Evolutionary conservation across 1,284 basidiomycete species (phyloP).

Genomic region (Singerocomus inundabilis): DNA sequence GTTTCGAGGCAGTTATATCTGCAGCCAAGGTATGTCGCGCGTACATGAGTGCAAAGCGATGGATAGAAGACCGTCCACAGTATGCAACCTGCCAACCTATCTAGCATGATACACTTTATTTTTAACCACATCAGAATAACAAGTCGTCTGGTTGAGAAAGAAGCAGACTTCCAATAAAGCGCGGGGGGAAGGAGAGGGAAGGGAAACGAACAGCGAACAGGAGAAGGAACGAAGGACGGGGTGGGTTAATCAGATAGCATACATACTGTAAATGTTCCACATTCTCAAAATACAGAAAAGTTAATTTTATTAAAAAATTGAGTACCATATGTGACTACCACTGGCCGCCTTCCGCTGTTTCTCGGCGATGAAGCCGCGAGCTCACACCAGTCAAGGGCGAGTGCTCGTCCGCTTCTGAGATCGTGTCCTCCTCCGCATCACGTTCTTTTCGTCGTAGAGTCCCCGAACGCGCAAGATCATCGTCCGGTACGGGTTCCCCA

Average conservation of each 20-base stretch:
- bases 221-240: background rate
- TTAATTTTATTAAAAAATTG: constrained; percentile 15
- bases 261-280: constrained; percentile 34
- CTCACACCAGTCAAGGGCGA: constrained; percentile 2
- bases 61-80: no score
- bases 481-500: constrained; percentile 41
- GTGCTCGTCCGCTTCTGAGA: constrained; percentile 30
- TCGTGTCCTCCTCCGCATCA: constrained; percentile 43
- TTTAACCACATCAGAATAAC: background rate
- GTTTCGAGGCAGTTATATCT: constrained; percentile 32
- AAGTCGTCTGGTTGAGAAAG: constrained; percentile 15
- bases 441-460: constrained; percentile 51
- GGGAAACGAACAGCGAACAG: background rate
- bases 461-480: constrained; percentile 38
- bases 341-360: constrained; percentile 41
- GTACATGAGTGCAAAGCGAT: no score
- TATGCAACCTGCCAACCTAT: constrained; percentile 4
- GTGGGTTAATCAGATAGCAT: constrained; percentile 30
- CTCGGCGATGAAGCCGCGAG: constrained; percentile 43
- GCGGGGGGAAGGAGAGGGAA: background rate
- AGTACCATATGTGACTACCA: constrained; percentile 23
- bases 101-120: background rate
- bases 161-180: constrained; percentile 9
- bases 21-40: constrained; percentile 23
- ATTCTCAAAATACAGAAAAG: constrained; percentile 10